Evolutionary conservation across 345 rosid species (phyloP).

Genomic region (Salix viminalis): DNA sequence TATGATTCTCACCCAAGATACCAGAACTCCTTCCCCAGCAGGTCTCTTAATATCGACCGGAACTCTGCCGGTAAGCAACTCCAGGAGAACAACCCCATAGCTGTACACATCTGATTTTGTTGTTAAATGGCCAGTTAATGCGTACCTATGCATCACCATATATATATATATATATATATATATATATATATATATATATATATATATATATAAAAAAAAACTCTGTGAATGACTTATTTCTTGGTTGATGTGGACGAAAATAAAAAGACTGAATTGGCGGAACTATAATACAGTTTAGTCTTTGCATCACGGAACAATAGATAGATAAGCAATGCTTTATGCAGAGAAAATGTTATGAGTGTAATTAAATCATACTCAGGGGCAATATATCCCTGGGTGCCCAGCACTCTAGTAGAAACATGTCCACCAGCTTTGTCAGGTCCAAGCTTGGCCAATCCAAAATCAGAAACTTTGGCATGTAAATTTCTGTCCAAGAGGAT

Average conservation of each 20-base stretch:
- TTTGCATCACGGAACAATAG: background rate
- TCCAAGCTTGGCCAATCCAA: constrained; percentile 34
- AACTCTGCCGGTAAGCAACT: constrained; percentile 83
- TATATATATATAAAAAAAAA: background rate
- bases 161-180: background rate
- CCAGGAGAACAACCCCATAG: constrained; percentile 84
- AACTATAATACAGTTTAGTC: background rate
- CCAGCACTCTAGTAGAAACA: constrained; percentile 29
- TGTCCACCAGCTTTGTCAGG: constrained; percentile 28
- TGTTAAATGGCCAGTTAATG: constrained; percentile 84
- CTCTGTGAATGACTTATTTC: background rate
- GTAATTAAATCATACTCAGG: constrained; percentile 14
- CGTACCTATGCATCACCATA: constrained; percentile 50
- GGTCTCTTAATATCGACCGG: constrained; percentile 84
- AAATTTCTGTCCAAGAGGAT: constrained; percentile 27
- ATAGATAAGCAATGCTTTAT: background rate
- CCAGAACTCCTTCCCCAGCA: constrained; percentile 80
- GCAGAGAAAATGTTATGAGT: background rate
- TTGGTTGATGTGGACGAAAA: background rate
- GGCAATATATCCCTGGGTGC: constrained; percentile 33
- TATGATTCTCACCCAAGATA: constrained; percentile 56
- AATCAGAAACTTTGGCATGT: constrained; percentile 29
- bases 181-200: background rate
- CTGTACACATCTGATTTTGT: constrained; percentile 96
- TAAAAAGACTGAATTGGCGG: background rate